Percentiles rank a stretch among this genome's conserved stretches.
These are phyloP conservation scores for Coemansia sp. DNA, from an alignment of 192 early-diverging fungal species.

Conservation along the genomic window DNA sequence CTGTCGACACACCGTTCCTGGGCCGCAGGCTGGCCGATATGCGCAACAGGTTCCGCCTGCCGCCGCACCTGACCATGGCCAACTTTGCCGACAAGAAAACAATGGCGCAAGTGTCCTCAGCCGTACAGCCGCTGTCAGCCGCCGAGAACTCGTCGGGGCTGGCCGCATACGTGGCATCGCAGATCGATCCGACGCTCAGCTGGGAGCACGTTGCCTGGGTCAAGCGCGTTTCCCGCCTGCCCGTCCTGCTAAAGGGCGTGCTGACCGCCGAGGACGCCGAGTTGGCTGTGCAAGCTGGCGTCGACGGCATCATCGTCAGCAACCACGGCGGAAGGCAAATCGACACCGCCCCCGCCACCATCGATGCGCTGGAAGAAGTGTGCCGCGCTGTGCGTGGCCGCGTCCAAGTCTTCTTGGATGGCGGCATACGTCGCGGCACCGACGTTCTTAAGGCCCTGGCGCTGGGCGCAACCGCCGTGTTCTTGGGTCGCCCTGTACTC, in stretches of 20 bases:
- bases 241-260: constrained; percentile 90
- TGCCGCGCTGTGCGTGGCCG: constrained; percentile 59
- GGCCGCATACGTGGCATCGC: constrained; percentile 45
- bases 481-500: constrained; percentile 57
- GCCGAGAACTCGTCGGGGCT: constrained; percentile 41
- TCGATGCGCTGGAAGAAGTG: constrained; percentile 87
- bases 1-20: constrained; percentile 61
- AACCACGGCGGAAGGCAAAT: constrained; percentile 98
- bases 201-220: constrained; percentile 87
- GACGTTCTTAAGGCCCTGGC: constrained; percentile 96
- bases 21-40: constrained; percentile 60
- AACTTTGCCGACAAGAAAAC: constrained; percentile 54
- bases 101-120: constrained; percentile 24
- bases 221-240: constrained; percentile 69
- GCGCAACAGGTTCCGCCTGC: constrained; percentile 60
- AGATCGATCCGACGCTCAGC: constrained; percentile 70
- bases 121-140: not conserved
- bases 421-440: constrained; percentile 86
- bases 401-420: constrained; percentile 88
- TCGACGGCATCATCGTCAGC: constrained; percentile 82
- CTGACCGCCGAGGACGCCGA: constrained; percentile 87
- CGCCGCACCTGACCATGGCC: constrained; percentile 62
- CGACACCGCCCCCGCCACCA: constrained; percentile 73
- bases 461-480: constrained; percentile 80
- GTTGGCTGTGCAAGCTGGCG: constrained; percentile 71